phyloP scores from a whole-genome alignment of 2,329 filamentous ascomycete genomes.

The Claviceps monticola region DNA sequence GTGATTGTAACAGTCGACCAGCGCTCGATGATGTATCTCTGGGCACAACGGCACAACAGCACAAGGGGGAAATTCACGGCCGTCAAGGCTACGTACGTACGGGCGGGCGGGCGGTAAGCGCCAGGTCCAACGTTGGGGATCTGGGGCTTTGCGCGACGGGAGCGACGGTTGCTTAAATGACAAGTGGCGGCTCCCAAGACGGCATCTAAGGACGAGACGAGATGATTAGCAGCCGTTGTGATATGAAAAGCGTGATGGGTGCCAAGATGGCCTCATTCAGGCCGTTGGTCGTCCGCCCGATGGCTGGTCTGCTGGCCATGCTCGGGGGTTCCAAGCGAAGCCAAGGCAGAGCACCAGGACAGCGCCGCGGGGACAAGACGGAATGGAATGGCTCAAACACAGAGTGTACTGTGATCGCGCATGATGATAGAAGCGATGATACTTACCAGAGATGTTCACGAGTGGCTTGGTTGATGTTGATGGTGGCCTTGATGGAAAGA shows the following conservation, averaged over 20 bases:
- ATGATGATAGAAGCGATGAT: constrained; percentile 17
- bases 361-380: constrained; percentile 9
- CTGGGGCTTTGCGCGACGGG: constrained; percentile 17
- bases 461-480: constrained; percentile 20
- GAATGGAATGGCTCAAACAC: constrained; percentile 13
- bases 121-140: constrained; percentile 13
- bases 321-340: neutral
- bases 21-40: neutral
- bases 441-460: constrained; percentile 24
- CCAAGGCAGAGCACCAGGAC: constrained; percentile 1
- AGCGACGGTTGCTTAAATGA: constrained; percentile 11
- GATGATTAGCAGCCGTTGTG: constrained; percentile 2
- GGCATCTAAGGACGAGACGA: neutral
- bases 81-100: constrained; percentile 13
- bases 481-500: constrained; percentile 21
- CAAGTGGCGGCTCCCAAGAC: neutral
- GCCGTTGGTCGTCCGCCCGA: neutral
- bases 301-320: constrained; percentile 1
- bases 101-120: constrained; percentile 17
- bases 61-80: constrained; percentile 12
- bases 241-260: neutral
- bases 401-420: constrained; percentile 21
- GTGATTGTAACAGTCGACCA: neutral
- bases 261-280: constrained; percentile 1
- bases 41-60: constrained; percentile 8